Base-by-base conservation (phyloP, 805 yeast genomes). In the Yamadazyma ubonensis region DNA sequence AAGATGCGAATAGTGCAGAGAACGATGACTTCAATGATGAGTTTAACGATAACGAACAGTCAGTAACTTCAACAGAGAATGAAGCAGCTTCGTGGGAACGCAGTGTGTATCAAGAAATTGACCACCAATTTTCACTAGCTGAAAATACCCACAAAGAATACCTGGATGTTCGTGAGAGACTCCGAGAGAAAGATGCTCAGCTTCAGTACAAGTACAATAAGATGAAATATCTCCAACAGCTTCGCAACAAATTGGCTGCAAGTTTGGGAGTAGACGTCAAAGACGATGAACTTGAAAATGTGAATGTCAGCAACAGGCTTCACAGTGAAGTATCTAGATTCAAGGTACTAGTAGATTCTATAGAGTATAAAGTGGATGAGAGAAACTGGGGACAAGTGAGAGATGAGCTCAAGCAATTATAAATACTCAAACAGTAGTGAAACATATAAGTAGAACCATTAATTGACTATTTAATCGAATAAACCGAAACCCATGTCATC, bases 401-500 rank as follows among this genome's bases (percentile, higher is more conserved):
- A 12, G 41, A 42, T 10, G 28, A 12, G 19, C 17, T 44, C 19
- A 12, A 21, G 18, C 34, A 36, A 19, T 12, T 29, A 18, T 40
- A 23, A 15, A 19, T 4, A 23, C n/a, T 6, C 4, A 12, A 12
- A 21, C 6, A 21, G 9, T 21, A 21, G 6, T 6, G 23, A 9
- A 21, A 9, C 23, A n/a, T n/a, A n/a, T n/a, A n/a, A n/a, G n/a
- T n/a, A n/a, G n/a, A n/a, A n/a, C n/a, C n/a, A 34, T 34, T 34
- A 32, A 21, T 21, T 32, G 26, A 21, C 20, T 32, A 39, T 39
- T 42, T 93, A 93, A 82, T 93, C 99, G 85, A 93, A 93, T 73
- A 93, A 85, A 81, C 96, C 96, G 84, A 84, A 81, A 62, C 95
- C 96, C 95, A 86, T 83, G 73, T 83, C 91, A 55, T 68, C 75